Evolutionary conservation across 2,329 filamentous ascomycete species (phyloP), one percentile per base, ranked within the genome.

Genomic region (Trichoderma sp.): DNA sequence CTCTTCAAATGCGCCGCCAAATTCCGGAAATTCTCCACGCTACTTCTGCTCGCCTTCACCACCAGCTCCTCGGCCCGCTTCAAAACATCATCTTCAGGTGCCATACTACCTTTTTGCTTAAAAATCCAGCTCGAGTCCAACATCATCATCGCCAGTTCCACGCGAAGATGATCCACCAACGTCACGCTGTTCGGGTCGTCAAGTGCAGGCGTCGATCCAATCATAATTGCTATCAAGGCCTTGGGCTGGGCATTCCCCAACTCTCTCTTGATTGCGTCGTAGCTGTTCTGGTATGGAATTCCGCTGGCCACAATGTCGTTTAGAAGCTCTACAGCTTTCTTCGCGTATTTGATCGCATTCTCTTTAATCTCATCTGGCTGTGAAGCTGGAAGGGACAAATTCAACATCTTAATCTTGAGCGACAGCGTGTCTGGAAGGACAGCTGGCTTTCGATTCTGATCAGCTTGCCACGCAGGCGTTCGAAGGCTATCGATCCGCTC

Each of bases 151-250:
- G 73, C 63, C 1, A 78, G 30, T 7, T 78, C 76, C 26, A 73
- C 63, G 2, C 74, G 71, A 6, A 78, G 68, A 61, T 76, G 74
- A 32, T 78, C 76, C 3, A 61, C 66, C 11, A 77, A 67, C 1
- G 5, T 55, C 0, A 71, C 71, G 23, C 66, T 55, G 3, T 62
- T 62, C 6, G 26, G 9, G 8, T 53, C 50, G 3, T 58, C 47
- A 13, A 43, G 28, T 2, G 55, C 50, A 26, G 58, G 63, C 17
- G 32, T 32, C 23, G 34, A 57, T 4, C 69, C 68, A 13, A 73
- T 11, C 15, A 30, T 5, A 6, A 67, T 47, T 6, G 53, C 39
- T 1, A 72, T 68, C 34, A 72, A 30, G 4, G 57, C 55, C 20
- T 43, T 55, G 1, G n/a, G 26, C 11, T 26, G 4, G 12, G 32